These are phyloP conservation scores for Jasminum sambac DNA, from an alignment of 257 asterid species.

Conservation along the genomic window DNA sequence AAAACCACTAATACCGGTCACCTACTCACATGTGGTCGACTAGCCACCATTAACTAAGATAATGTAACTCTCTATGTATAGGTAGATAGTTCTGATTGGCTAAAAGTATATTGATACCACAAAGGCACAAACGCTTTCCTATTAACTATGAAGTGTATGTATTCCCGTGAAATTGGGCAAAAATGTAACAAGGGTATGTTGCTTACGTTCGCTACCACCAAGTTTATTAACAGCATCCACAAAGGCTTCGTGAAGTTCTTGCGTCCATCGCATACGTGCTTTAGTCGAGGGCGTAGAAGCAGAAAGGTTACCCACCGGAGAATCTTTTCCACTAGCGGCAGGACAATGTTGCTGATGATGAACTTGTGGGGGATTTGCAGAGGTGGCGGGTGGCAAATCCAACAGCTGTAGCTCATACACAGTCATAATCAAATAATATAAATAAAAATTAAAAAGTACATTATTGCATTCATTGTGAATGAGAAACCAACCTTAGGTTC, in stretches of 20 bases:
- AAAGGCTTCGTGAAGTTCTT: slow-evolving; percentile 82
- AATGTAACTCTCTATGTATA: no score
- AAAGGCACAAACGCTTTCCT: no score
- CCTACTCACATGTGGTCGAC: no score
- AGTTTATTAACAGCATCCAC: slow-evolving; percentile 76
- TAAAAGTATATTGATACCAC: no score
- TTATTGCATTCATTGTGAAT: neutral
- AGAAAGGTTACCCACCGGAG: slow-evolving; percentile 42
- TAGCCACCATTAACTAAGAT: no score
- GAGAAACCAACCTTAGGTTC: slow-evolving; percentile 58
- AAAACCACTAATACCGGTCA: no score
- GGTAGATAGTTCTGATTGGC: no score
- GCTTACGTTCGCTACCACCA: slow-evolving; percentile 85
- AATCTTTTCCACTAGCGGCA: slow-evolving; percentile 32
- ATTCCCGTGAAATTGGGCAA: slow-evolving; percentile 7
- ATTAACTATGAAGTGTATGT: neutral
- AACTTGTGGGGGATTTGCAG: slow-evolving; percentile 31
- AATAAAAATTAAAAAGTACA: neutral
- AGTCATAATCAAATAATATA: slow-evolving; percentile 6
- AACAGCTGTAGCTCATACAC: slow-evolving; percentile 43
- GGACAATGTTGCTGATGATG: slow-evolving; percentile 30
- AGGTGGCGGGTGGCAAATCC: slow-evolving; percentile 38
- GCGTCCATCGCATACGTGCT: slow-evolving; percentile 96
- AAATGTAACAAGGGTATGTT: slow-evolving; percentile 21
- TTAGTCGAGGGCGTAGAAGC: slow-evolving; percentile 50